Evolutionary conservation across 2,329 filamentous ascomycete species (phyloP), one percentile per base, ranked within the genome.

Genomic region (Fusarium albosuccineum): DNA sequence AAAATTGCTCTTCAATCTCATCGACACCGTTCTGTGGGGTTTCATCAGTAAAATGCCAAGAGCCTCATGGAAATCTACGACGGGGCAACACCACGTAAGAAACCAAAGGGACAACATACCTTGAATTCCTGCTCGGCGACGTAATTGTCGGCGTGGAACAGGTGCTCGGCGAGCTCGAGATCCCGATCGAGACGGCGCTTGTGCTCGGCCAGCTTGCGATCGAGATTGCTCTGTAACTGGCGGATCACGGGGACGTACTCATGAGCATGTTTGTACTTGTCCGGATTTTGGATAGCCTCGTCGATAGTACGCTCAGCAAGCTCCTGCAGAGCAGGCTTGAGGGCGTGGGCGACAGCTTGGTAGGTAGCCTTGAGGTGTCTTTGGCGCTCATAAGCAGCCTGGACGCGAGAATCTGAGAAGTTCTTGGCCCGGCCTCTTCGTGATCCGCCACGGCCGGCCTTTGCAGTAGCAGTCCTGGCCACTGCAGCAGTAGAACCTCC

Each of bases 361-460:
- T 87, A 92, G 26, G 83, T 83, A 57, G 87, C 87, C 76, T 90
- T 90, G 70, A 92, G 82, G 70, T 91, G 86, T 68, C 90, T 84
- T 74, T 90, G 87, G 56, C 91, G 88, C 74, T 89, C 86, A 67
- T 87, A 86, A 58, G 84, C 83, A 51, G 86, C 86, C 74, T 89
- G 87, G 54, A 85, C 82, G 65, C 82, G 83, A 64, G 82, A 78
- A 66, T 86, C 83, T 62, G 82, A 79, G 71, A 87, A 88, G 70
- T 82, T 82, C 78, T 88, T 88, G 75, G 84, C 83, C 58, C 85
- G 83, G 62, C 84, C 83, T 65, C 84, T 82, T 60, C 83, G 76
- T 65, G 75, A 76, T 66, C 77, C 78, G 45, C 78, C 77, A 57
- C 78, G 75, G 51, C 77, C 76, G 41, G 78, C 73, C 64, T 82